phyloP scores from a whole-genome alignment of 2,329 filamentous ascomycete species.

The Claviceps quebecensis region DNA sequence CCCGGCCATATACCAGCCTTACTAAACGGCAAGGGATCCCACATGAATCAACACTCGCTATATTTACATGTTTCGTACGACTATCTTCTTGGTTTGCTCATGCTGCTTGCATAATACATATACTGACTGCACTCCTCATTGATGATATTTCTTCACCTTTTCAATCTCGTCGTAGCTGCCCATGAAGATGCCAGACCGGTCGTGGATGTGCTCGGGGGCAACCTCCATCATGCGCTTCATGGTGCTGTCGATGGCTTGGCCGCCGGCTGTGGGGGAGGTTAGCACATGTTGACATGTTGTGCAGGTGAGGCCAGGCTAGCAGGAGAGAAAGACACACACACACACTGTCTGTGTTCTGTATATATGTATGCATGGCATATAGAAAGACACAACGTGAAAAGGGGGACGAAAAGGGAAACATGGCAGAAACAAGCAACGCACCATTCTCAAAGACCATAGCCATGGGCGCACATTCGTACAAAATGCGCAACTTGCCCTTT shows the following conservation, averaged over 20 bases:
- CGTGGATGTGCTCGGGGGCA: conserved; percentile 84
- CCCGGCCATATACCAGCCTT: too few relatives aligned
- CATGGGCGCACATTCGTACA: conserved; percentile 99
- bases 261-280: conserved; percentile 51
- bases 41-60: too few relatives aligned
- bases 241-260: conserved; percentile 78
- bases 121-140: conserved; percentile 15
- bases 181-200: conserved; percentile 89
- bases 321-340: too few relatives aligned
- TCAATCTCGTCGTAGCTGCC: conserved; percentile 90
- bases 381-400: not conserved
- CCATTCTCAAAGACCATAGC: conserved; percentile 95
- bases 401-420: not conserved
- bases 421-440: conserved; percentile 28
- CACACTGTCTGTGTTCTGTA: too few relatives aligned
- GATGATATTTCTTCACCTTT: conserved; percentile 80
- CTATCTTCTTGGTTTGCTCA: too few relatives aligned
- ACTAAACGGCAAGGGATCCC: too few relatives aligned
- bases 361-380: not conserved
- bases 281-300: not conserved
- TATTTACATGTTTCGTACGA: too few relatives aligned
- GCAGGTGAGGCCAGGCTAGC: too few relatives aligned
- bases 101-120: not conserved
- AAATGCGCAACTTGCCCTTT: conserved; percentile 92
- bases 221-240: conserved; percentile 87